Conservation (phyloP, 2,329 filamentous ascomycete species). For the Juglanconis oblonga region DNA sequence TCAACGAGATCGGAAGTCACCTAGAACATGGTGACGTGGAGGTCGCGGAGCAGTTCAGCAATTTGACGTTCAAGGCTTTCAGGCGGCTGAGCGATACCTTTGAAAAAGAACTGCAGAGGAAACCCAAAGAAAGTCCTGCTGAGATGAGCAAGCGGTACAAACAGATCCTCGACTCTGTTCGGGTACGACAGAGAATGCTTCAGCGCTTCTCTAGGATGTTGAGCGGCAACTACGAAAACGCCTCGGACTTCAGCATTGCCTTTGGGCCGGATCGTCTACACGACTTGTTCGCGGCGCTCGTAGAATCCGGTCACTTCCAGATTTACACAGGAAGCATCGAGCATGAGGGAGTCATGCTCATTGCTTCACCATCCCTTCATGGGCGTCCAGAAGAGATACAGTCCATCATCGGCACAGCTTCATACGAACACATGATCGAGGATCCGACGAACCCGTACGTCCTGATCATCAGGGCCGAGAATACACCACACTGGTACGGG, state of each 20-base stretch:
- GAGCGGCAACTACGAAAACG: constrained; percentile 92
- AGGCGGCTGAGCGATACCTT: constrained; percentile 87
- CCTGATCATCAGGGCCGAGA: constrained; percentile 79
- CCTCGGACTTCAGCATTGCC: constrained; percentile 88
- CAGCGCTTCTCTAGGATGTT: constrained; percentile 92
- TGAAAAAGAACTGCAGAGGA: constrained; percentile 82
- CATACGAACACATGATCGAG: constrained; percentile 57
- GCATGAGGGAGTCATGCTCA: constrained; percentile 74
- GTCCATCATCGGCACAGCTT: constrained; percentile 72
- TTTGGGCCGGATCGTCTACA: constrained; percentile 65
- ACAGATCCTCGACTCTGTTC: constrained; percentile 89
- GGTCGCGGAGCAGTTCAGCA: constrained; percentile 95
- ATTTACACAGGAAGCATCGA: constrained; percentile 70
- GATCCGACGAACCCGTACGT: constrained; percentile 81
- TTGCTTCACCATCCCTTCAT: constrained; percentile 78
- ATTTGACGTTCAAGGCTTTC: constrained; percentile 88
- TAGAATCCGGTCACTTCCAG: constrained; percentile 81
- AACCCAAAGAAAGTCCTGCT: constrained; percentile 75
- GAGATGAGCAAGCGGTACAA: constrained; percentile 99
- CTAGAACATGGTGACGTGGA: constrained; percentile 94
- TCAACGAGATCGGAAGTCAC: constrained; percentile 86
- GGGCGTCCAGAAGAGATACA: constrained; percentile 79
- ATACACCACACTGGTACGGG: constrained; percentile 77
- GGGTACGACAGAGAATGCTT: constrained; percentile 91
- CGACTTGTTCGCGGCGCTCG: constrained; percentile 76